Conservation (phyloP, 352 stramenopile genomes). For the Pythium periplocum region DNA sequence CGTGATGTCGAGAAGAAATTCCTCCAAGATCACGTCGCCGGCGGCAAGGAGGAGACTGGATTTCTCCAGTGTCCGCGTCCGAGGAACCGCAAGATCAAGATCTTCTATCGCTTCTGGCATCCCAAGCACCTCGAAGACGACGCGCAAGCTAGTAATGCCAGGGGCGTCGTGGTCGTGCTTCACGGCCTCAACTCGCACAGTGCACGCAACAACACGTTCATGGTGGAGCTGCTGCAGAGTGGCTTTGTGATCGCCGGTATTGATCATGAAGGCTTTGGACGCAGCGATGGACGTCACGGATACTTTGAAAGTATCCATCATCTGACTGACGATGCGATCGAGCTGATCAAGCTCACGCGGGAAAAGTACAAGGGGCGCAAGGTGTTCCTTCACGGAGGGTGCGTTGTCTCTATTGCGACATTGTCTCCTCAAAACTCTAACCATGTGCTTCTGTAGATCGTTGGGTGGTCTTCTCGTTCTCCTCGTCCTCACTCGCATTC, state of each 20-base stretch:
- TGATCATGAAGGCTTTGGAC: constrained; percentile 72
- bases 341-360: constrained; percentile 47
- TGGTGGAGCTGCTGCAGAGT: constrained; percentile 51
- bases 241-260: constrained; percentile 63
- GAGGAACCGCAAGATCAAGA: constrained; percentile 27
- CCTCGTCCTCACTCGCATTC: constrained; percentile 41
- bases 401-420: constrained; percentile 8
- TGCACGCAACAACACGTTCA: constrained; percentile 71
- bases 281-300: constrained; percentile 68
- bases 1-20: constrained; percentile 44
- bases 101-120: constrained; percentile 77
- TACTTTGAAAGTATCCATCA: constrained; percentile 61
- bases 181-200: constrained; percentile 80
- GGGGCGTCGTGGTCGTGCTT: constrained; percentile 62
- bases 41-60: constrained; percentile 44
- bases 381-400: constrained; percentile 70
- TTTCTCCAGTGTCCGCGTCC: constrained; percentile 35
- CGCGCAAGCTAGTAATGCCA: constrained; percentile 15
- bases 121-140: constrained; percentile 34
- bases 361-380: constrained; percentile 59
- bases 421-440: constrained; percentile 8
- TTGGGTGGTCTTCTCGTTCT: constrained; percentile 66
- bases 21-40: constrained; percentile 36
- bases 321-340: constrained; percentile 67
- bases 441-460: constrained; percentile 32